A percentile compares a stretch with the other conserved stretches of the same genome.
Conservation (phyloP, 2,329 filamentous ascomycete species). For the Alternaria consortialis region DNA sequence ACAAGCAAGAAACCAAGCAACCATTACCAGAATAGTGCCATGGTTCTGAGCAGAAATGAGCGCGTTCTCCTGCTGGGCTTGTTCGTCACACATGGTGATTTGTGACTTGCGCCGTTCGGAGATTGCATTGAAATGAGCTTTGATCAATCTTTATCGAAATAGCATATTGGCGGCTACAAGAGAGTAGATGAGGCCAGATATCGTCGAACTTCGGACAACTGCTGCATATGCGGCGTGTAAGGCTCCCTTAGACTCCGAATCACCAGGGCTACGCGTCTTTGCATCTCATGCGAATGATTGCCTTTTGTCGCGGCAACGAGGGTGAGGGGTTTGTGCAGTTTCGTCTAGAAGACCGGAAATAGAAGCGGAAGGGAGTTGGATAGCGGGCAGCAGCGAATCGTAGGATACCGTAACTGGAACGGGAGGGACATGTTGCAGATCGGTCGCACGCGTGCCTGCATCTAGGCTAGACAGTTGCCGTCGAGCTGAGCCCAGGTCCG, state of each 20-base stretch:
- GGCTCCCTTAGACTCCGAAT: constrained; percentile 24
- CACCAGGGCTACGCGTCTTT: constrained; percentile 17
- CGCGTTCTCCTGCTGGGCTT: constrained; percentile 22
- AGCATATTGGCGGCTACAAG: constrained; percentile 12
- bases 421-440: constrained; percentile 17
- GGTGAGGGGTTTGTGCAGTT: constrained; percentile 14
- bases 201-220: constrained; percentile 17
- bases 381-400: constrained; percentile 21
- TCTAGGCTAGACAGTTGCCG: constrained; percentile 18
- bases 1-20: constrained; percentile 38
- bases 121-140: constrained; percentile 31
- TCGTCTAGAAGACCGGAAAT: constrained; percentile 24
- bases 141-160: constrained; percentile 27
- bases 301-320: constrained; percentile 17
- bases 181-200: constrained; percentile 20
- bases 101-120: constrained; percentile 20
- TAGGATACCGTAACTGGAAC: constrained; percentile 1
- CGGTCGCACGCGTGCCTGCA: constrained; percentile 23
- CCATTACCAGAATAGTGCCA: constrained; percentile 38
- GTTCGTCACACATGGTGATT: constrained; percentile 21
- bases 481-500: constrained; percentile 28
- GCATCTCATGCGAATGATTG: constrained; percentile 24
- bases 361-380: constrained; percentile 20
- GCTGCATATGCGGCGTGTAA: constrained; percentile 21
- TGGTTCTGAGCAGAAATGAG: constrained; percentile 37